phyloP scores from a whole-genome alignment of 148 eudicot genomes.

The Rhododendron kiyosumense region DNA sequence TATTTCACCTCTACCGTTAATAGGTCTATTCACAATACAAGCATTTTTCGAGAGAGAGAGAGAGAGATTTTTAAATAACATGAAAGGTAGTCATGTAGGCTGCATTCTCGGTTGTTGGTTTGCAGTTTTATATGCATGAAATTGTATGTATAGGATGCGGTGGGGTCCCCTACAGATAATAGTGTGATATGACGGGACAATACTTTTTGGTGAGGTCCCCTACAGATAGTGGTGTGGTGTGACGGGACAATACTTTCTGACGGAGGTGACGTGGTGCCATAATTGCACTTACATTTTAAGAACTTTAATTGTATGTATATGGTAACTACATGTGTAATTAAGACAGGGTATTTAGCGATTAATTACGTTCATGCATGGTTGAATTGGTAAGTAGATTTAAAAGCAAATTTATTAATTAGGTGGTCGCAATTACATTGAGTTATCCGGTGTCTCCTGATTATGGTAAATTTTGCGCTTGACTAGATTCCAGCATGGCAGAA shows the following conservation, averaged over 20 bases:
- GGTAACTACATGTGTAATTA: neutral
- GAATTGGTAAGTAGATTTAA: neutral
- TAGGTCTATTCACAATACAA: neutral
- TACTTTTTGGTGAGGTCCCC: too few relatives aligned
- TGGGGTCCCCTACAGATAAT: too few relatives aligned
- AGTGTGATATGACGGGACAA: too few relatives aligned
- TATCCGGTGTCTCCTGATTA: neutral
- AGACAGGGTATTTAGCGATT: neutral
- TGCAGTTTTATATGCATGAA: neutral
- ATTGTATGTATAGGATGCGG: neutral
- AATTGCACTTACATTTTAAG: too few relatives aligned
- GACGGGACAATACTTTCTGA: too few relatives aligned
- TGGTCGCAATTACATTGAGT: neutral
- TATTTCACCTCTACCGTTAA: too few relatives aligned
- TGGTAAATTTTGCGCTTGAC: too few relatives aligned
- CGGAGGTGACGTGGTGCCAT: too few relatives aligned
- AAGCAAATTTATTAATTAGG: neutral
- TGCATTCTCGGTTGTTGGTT: slow-evolving; percentile 12
- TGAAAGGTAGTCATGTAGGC: slow-evolving; percentile 3
- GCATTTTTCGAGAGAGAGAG: neutral
- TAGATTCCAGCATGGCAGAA: too few relatives aligned
- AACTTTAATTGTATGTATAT: too few relatives aligned
- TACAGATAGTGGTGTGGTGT: too few relatives aligned
- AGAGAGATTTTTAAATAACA: neutral
- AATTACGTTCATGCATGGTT: neutral